These are phyloP conservation scores for Trichoderma simmonsii DNA, from an alignment of 2,329 filamentous ascomycete genomes.

Conservation along the genomic window DNA sequence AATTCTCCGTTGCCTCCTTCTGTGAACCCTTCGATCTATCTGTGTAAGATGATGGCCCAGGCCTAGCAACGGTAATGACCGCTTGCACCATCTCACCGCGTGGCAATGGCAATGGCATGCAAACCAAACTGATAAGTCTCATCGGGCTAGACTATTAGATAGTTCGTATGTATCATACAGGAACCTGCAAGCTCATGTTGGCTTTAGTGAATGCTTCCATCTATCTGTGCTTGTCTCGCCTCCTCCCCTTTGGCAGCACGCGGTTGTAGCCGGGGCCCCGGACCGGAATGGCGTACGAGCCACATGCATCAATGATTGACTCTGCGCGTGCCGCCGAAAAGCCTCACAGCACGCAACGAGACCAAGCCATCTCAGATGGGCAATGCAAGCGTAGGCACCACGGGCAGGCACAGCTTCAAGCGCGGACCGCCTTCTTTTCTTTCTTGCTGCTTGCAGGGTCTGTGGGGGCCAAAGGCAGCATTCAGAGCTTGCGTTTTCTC, in stretches of 20 bases:
- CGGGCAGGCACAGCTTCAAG: constrained; percentile 7
- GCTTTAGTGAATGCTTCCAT: background rate
- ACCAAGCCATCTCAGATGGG: background rate
- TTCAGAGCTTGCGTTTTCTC: background rate
- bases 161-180: background rate
- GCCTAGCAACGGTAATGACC: background rate
- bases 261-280: constrained; percentile 2
- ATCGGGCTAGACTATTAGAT: background rate
- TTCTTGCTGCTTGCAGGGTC: background rate
- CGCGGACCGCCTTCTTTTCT: background rate
- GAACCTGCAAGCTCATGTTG: background rate
- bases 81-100: background rate
- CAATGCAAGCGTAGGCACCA: constrained; percentile 2
- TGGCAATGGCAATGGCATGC: background rate
- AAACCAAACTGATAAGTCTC: background rate
- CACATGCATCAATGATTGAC: constrained; percentile 13
- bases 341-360: constrained; percentile 9
- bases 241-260: background rate
- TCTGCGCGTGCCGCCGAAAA: constrained; percentile 3
- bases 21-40: constrained; percentile 6
- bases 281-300: background rate
- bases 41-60: background rate
- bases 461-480: constrained; percentile 6
- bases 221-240: background rate
- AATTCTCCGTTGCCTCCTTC: background rate